These are phyloP conservation scores for Pulveroboletus frians DNA, from an alignment of 768 basidiomycete genomes.

Conservation along the genomic window DNA sequence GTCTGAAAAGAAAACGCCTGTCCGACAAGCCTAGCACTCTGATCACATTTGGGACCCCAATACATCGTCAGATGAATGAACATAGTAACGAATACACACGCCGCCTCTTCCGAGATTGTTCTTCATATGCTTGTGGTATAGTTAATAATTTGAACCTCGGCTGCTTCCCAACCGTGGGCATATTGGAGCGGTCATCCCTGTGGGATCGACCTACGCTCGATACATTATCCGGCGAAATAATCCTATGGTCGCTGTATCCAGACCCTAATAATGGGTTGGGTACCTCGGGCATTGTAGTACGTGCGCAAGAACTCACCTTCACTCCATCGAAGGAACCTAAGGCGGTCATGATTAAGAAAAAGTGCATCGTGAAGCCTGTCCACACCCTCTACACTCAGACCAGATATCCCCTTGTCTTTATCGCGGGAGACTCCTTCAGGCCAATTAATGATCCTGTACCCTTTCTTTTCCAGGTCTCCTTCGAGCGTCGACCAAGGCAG, in stretches of 20 bases:
- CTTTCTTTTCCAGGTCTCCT: no score
- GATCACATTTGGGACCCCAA: conserved; percentile 53
- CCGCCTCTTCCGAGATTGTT: background rate
- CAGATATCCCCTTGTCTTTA: no score
- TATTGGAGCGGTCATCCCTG: background rate
- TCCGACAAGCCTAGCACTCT: conserved; percentile 78
- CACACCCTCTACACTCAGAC: no score
- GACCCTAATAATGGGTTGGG: background rate
- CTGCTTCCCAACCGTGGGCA: background rate
- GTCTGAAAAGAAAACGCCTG: conserved; percentile 69
- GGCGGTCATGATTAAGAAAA: background rate
- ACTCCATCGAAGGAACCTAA: background rate
- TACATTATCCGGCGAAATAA: no score
- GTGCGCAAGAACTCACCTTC: background rate
- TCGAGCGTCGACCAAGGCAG: no score
- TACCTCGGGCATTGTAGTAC: background rate
- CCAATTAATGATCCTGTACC: no score
- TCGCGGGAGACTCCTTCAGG: no score
- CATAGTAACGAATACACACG: background rate
- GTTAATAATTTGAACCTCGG: background rate
- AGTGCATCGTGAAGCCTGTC: no score
- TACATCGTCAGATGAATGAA: no score
- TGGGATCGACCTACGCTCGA: background rate
- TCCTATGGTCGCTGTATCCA: background rate
- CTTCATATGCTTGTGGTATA: background rate